Evolutionary conservation across 108 stramenopile genomes (phyloP).

Genomic region (Cyclostephanos invisitatus): DNA sequence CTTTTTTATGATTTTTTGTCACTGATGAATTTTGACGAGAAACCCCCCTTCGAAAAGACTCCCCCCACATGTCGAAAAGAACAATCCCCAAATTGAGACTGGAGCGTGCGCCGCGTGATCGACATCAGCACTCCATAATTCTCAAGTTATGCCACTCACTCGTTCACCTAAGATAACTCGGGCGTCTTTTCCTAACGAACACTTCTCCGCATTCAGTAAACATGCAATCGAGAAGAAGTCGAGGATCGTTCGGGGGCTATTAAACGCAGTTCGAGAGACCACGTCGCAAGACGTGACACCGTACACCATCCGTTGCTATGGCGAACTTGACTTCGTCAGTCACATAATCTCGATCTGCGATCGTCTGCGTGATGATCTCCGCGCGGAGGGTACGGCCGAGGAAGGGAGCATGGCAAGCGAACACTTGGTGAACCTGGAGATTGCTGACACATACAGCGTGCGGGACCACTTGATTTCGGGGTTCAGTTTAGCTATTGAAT

Average conservation of each 20-base stretch:
- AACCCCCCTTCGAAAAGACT: too few species aligned
- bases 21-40: too few species aligned
- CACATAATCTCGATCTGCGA: constrained; percentile 86
- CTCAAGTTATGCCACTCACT: too few species aligned
- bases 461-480: constrained; percentile 84
- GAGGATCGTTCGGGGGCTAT: background rate
- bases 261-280: background rate
- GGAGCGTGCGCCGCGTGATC: too few species aligned
- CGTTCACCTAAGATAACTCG: too few species aligned
- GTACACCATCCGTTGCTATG: constrained; percentile 77
- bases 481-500: constrained; percentile 80
- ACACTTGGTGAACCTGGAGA: constrained; percentile 79
- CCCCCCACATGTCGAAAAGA: too few species aligned
- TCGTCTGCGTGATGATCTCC: constrained; percentile 72
- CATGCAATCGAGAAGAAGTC: background rate
- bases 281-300: constrained; percentile 14
- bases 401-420: constrained; percentile 82
- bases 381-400: constrained; percentile 78
- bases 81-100: too few species aligned
- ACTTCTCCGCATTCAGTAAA: background rate
- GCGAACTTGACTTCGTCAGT: constrained; percentile 82
- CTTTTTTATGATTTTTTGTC: background rate
- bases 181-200: background rate
- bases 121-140: too few species aligned
- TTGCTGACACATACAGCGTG: constrained; percentile 86